Evolutionary conservation across 1,284 basidiomycete genomes (phyloP), one percentile per base, ranked within the genome.

Genomic region (Melampsora americana): DNA sequence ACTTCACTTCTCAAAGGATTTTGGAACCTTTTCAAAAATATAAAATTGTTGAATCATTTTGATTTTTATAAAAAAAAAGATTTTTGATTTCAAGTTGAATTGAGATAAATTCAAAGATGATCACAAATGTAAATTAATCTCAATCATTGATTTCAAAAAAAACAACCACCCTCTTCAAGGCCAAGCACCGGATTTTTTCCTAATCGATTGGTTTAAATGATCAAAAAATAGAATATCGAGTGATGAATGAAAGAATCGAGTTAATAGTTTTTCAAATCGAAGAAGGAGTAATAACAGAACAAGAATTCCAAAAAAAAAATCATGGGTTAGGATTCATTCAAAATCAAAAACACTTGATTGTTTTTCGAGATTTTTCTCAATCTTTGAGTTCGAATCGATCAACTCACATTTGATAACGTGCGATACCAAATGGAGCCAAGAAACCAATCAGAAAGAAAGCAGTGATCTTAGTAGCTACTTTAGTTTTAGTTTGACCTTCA

Each of bases 351-450:
- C 35, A 60, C 11, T 32, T 6, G 3, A 46, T 20, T 16, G 32
- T 9, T 12, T 46, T n/a, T n/a, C n/a, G n/a, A n/a, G n/a, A n/a
- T n/a, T n/a, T n/a, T n/a, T n/a, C n/a, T n/a, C n/a, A n/a, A n/a
- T n/a, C n/a, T n/a, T n/a, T 23, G 64, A 11, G 23, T 11, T 42
- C 39, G 53, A 44, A 60, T 39, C 46, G 20, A 70, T 30, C 11
- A 56, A 48, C 72, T 74, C 67, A 76, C 73, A 76, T 76, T 44
- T 76, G 73, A 69, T 76, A 76, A 30, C 73, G 66, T 20, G 73
- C 73, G 44, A 76, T 69, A 3, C 66, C 73, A 64, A 76, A 76
- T 3, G 73, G 73, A 61, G 73, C 68, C 35, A 76, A 76, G 59
- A 76, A 76, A n/a, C 73, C 73, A n/a, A 76, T n/a, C 28, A 56